Conservation (phyloP, 2,329 filamentous ascomycete species). For the Alternaria rosae region DNA sequence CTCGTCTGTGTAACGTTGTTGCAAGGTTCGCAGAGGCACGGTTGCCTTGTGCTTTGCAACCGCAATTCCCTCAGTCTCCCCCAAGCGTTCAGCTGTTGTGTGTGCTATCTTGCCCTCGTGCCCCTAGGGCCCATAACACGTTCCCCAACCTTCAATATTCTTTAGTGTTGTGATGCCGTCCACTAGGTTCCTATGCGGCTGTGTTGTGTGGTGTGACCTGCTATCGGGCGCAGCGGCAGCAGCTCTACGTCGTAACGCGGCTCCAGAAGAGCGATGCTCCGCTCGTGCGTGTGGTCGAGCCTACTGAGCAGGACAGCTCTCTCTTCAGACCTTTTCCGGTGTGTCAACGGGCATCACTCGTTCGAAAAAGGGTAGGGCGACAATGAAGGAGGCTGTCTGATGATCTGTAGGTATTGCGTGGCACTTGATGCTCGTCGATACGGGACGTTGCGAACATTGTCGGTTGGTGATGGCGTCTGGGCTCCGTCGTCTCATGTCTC, state of each 20-base stretch:
- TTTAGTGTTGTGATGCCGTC: constrained; percentile 12
- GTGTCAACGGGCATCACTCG: constrained; percentile 11
- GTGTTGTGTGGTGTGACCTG: background rate
- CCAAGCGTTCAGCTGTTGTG: constrained; percentile 11
- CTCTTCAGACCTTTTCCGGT: background rate
- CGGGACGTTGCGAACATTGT: constrained; percentile 18
- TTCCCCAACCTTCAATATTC: background rate
- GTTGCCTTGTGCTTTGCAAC: constrained; percentile 9
- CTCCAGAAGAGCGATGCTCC: background rate
- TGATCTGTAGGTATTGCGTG: constrained; percentile 11
- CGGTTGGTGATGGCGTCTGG: constrained; percentile 10
- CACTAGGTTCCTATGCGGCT: constrained; percentile 8
- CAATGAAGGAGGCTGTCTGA: constrained; percentile 20
- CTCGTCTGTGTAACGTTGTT: background rate
- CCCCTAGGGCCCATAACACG: background rate
- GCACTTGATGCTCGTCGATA: background rate
- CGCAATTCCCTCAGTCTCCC: constrained; percentile 19
- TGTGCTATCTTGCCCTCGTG: background rate
- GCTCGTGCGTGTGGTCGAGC: background rate
- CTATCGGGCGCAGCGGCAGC: background rate
- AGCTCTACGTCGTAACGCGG: background rate
- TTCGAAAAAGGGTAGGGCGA: constrained; percentile 5
- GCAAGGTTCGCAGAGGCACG: constrained; percentile 3
- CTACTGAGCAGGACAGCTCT: background rate
- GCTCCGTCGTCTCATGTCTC: constrained; percentile 18